Percentiles rank a stretch among this genome's conserved stretches.
Conservation (phyloP, 208 protist species). For the Phytomonas francai region DNA sequence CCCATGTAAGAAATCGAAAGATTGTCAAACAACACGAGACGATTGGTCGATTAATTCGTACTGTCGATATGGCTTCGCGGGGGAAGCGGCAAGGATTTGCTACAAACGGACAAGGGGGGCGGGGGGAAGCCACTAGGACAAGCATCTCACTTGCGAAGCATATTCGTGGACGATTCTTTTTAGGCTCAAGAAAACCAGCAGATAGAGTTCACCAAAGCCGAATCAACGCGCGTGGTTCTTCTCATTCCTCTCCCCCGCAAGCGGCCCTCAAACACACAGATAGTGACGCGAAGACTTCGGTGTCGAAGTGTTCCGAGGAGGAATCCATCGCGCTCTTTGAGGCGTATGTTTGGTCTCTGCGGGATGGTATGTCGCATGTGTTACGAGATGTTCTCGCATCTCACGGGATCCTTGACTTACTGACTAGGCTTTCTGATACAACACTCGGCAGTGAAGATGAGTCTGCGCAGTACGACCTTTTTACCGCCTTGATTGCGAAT, state of each 20-base stretch:
- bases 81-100: not conserved
- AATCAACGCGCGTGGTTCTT: not conserved
- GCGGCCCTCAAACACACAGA: not conserved
- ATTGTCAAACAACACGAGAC: slow-evolving; percentile 51
- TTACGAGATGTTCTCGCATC: slow-evolving; percentile 37
- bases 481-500: slow-evolving; percentile 44
- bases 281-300: not conserved
- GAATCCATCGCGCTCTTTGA: slow-evolving; percentile 36
- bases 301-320: slow-evolving; percentile 12
- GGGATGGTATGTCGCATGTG: slow-evolving; percentile 36
- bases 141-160: not conserved
- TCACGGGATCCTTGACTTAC: slow-evolving; percentile 19
- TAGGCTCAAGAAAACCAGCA: not conserved
- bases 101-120: not conserved
- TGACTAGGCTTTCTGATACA: slow-evolving; percentile 21
- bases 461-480: slow-evolving; percentile 33
- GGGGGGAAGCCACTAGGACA: not conserved
- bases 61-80: not conserved
- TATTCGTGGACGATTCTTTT: not conserved
- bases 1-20: slow-evolving; percentile 31
- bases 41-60: slow-evolving; percentile 10
- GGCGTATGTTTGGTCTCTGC: slow-evolving; percentile 29
- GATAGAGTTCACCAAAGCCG: not conserved
- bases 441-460: slow-evolving; percentile 20
- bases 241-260: not conserved